Conservation (phyloP, 352 stramenopile genomes). For the Globisporangium nagaii region DNA sequence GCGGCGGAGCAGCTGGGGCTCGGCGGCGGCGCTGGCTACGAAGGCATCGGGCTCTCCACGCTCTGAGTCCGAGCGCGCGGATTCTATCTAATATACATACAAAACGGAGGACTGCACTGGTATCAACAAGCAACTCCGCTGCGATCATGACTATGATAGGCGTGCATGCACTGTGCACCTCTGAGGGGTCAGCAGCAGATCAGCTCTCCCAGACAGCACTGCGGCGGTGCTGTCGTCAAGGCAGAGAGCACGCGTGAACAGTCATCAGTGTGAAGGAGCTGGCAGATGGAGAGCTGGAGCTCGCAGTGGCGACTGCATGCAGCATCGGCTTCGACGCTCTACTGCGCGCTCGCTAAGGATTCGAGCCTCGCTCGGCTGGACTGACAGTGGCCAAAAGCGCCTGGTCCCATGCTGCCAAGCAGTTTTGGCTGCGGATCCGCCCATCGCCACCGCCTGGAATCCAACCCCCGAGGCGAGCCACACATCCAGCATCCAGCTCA, state of each 20-base stretch:
- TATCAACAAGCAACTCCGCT: background rate
- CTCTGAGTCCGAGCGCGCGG: constrained; percentile 27
- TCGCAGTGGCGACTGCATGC: background rate
- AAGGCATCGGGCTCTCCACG: constrained; percentile 58
- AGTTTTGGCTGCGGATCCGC: too few relatives aligned
- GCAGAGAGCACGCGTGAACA: background rate
- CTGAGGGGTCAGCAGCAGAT: background rate
- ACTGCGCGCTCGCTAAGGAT: too few relatives aligned
- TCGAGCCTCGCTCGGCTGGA: too few relatives aligned
- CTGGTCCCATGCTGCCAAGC: too few relatives aligned
- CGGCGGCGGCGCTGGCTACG: constrained; percentile 27
- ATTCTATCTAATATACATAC: background rate
- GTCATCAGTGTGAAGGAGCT: background rate
- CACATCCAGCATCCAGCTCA: too few relatives aligned
- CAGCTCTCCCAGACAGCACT: background rate
- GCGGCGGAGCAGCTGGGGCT: constrained; percentile 58
- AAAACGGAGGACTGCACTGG: background rate
- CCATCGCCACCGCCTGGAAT: too few relatives aligned
- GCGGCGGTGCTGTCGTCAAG: background rate
- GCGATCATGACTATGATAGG: background rate
- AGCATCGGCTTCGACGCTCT: too few relatives aligned
- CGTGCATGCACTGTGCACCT: background rate
- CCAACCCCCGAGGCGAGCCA: too few relatives aligned
- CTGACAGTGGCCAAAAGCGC: too few relatives aligned
- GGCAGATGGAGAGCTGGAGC: background rate